These are phyloP conservation scores for Morella rubra DNA, from an alignment of 306 rosid species.

Conservation along the genomic window DNA sequence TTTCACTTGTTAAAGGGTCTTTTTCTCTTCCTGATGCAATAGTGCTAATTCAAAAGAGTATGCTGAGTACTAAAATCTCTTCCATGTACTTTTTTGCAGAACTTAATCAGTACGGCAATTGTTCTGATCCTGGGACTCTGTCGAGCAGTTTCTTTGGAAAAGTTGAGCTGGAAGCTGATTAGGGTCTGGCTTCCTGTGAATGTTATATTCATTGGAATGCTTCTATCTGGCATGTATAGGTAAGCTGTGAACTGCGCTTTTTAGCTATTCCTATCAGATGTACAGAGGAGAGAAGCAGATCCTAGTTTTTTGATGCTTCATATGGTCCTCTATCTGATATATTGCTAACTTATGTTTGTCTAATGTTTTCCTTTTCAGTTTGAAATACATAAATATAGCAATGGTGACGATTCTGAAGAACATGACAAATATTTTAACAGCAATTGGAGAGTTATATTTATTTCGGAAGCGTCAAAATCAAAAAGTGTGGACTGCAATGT, in stretches of 20 bases:
- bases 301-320: not conserved
- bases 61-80: not conserved
- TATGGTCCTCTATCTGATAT: conserved; percentile 1
- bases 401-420: conserved; percentile 97
- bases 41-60: not conserved
- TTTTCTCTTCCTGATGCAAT: not conserved
- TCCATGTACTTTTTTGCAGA: conserved; percentile 48
- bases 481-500: conserved; percentile 90
- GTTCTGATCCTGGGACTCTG: conserved; percentile 60
- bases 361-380: conserved; percentile 51
- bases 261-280: not conserved
- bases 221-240: conserved; percentile 92
- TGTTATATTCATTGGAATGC: conserved; percentile 85
- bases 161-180: conserved; percentile 75
- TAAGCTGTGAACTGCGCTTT: conserved; percentile 24
- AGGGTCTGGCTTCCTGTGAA: conserved; percentile 90
- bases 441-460: conserved; percentile 76
- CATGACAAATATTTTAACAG: conserved; percentile 79
- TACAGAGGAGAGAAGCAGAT: no score
- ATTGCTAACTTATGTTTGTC: not conserved
- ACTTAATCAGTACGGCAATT: conserved; percentile 66
- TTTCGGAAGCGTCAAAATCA: conserved; percentile 71
- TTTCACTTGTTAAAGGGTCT: not conserved
- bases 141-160: conserved; percentile 59
- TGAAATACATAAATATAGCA: conserved; percentile 83